Evolutionary conservation across 495 filamentous ascomycete species (phyloP).

Genomic region (Lasiosphaeris hirsuta): DNA sequence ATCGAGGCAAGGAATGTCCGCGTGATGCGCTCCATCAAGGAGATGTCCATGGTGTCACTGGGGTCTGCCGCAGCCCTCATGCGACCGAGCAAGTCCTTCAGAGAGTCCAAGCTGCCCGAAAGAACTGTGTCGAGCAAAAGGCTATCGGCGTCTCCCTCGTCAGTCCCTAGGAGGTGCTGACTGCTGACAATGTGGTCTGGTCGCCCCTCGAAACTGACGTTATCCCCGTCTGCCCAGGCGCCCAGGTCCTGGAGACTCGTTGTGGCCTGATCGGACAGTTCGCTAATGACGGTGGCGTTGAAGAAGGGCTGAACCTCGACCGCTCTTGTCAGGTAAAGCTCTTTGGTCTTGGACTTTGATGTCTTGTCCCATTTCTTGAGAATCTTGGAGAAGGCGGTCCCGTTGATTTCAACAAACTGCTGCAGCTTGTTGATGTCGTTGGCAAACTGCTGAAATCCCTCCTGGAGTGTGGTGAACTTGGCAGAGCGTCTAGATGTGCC

Average conservation of each 20-base stretch:
- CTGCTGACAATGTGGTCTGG: slow-evolving; percentile 61
- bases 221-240: slow-evolving; percentile 94
- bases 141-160: slow-evolving; percentile 82
- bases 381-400: slow-evolving; percentile 95
- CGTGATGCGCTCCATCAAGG: slow-evolving; percentile 68
- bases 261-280: slow-evolving; percentile 92
- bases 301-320: slow-evolving; percentile 98
- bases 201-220: slow-evolving; percentile 71
- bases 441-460: slow-evolving; percentile 95
- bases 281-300: slow-evolving; percentile 92
- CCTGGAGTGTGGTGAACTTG: slow-evolving; percentile 87
- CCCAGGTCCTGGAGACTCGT: slow-evolving; percentile 88
- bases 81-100: slow-evolving; percentile 50
- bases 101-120: slow-evolving; percentile 61
- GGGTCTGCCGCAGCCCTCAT: slow-evolving; percentile 42
- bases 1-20: slow-evolving; percentile 85
- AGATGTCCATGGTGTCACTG: slow-evolving; percentile 37
- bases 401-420: slow-evolving; percentile 97
- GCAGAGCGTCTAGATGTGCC: slow-evolving; percentile 79
- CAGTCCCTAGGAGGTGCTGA: slow-evolving; percentile 61
- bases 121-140: slow-evolving; percentile 85
- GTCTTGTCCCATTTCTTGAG: slow-evolving; percentile 99
- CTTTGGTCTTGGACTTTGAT: slow-evolving; percentile 97
- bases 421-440: slow-evolving; percentile 95
- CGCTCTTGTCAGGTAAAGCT: slow-evolving; percentile 90